A percentile compares a stretch with the other conserved stretches of the same genome.
phyloP scores from a whole-genome alignment of 2,329 filamentous ascomycete genomes.

The Paraconiothyrium brasiliense region DNA sequence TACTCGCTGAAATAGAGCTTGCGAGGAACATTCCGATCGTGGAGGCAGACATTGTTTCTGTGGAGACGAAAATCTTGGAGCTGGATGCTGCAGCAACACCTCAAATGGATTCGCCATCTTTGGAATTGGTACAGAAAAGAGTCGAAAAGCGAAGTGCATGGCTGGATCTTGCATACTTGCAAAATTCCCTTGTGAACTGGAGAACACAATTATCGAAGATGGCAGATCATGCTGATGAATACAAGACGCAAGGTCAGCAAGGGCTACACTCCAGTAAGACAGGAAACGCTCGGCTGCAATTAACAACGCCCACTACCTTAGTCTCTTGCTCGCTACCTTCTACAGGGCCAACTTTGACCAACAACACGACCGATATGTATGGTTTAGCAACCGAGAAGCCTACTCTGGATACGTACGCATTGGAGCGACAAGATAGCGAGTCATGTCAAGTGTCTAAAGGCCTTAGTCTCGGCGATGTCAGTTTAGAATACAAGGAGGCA shows the following conservation, averaged over 20 bases:
- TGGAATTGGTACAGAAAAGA: slow-evolving; percentile 19
- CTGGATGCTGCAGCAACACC: slow-evolving; percentile 17
- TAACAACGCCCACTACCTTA: too few species aligned
- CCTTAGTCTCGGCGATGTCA: too few species aligned
- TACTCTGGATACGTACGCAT: too few species aligned
- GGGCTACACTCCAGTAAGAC: slow-evolving; percentile 7
- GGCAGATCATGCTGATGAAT: background rate
- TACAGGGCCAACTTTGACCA: too few species aligned
- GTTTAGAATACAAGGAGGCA: too few species aligned
- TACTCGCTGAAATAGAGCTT: slow-evolving; percentile 28
- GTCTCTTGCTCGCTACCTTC: too few species aligned
- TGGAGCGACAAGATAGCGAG: too few species aligned
- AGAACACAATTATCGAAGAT: slow-evolving; percentile 28
- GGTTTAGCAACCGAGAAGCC: too few species aligned
- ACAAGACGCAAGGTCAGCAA: too few species aligned
- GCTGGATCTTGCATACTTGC: slow-evolving; percentile 30
- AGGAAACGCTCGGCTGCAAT: too few species aligned
- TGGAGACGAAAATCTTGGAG: slow-evolving; percentile 27
- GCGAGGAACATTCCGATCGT: slow-evolving; percentile 22
- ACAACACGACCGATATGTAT: too few species aligned
- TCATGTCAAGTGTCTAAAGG: too few species aligned
- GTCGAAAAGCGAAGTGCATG: slow-evolving; percentile 25
- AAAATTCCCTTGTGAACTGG: slow-evolving; percentile 28
- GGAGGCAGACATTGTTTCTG: slow-evolving; percentile 22
- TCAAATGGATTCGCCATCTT: background rate